phyloP scores from a whole-genome alignment of 257 asterid genomes.

The Cordia subcordata region DNA sequence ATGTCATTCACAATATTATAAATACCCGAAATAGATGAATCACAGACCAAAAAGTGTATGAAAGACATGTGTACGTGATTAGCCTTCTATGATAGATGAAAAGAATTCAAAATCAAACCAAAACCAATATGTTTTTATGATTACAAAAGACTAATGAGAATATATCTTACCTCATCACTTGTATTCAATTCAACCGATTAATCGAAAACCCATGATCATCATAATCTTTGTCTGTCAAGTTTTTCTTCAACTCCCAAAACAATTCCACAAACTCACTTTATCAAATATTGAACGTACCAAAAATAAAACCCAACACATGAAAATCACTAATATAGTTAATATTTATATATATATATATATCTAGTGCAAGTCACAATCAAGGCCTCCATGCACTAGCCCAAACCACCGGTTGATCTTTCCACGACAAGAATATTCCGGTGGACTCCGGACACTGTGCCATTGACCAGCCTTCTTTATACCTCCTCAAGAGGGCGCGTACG shows the following conservation, averaged over 20 bases:
- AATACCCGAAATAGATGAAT: too few relatives aligned
- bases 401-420: constrained; percentile 81
- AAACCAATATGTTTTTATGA: not conserved
- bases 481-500: constrained; percentile 62
- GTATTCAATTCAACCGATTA: not conserved
- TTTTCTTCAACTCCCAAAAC: not conserved
- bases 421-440: constrained; percentile 56
- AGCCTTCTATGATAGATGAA: not conserved
- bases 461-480: constrained; percentile 77
- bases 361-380: not conserved
- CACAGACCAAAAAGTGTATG: not conserved
- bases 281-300: not conserved
- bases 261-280: not conserved
- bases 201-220: not conserved
- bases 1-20: too few relatives aligned
- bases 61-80: too few relatives aligned
- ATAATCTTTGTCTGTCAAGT: not conserved
- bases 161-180: not conserved
- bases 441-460: constrained; percentile 25
- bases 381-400: constrained; percentile 93
- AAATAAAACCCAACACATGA: not conserved
- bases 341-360: too few relatives aligned
- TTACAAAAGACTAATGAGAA: not conserved
- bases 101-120: not conserved
- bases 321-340: too few relatives aligned